Conservation (phyloP, 306 rosid genomes). For the Clitoria ternatea region DNA sequence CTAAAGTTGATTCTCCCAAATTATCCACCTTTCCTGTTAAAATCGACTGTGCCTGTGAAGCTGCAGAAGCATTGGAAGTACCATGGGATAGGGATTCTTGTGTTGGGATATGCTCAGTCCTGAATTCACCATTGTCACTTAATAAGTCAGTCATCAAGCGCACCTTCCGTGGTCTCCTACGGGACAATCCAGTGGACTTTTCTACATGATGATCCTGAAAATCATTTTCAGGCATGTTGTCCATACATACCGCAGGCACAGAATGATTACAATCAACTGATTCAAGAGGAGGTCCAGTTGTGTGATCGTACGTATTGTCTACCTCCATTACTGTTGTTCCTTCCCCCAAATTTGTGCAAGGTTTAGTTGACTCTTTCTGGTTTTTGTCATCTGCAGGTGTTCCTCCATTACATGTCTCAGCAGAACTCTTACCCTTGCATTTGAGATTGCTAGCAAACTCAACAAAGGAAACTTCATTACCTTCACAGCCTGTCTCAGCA, state of each 20-base stretch:
- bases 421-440: slow-evolving; percentile 34
- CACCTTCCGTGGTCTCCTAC: slow-evolving; percentile 68
- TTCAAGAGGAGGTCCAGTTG: slow-evolving; percentile 30
- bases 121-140: slow-evolving; percentile 49
- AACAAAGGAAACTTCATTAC: slow-evolving; percentile 37
- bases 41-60: slow-evolving; percentile 29
- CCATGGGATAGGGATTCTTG: slow-evolving; percentile 46
- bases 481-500: slow-evolving; percentile 42
- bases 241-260: slow-evolving; percentile 39
- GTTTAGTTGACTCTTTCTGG: slow-evolving; percentile 26
- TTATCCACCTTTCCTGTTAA: slow-evolving; percentile 45
- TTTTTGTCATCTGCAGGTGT: slow-evolving; percentile 34
- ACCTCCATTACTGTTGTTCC: slow-evolving; percentile 26
- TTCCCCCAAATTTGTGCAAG: slow-evolving; percentile 21
- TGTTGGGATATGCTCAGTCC: slow-evolving; percentile 30
- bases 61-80: slow-evolving; percentile 41
- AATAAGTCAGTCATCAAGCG: slow-evolving; percentile 86
- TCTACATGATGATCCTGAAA: slow-evolving; percentile 48
- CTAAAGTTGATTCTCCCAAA: slow-evolving; percentile 41
- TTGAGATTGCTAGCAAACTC: slow-evolving; percentile 42
- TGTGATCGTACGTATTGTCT: slow-evolving; percentile 28
- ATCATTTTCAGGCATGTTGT: slow-evolving; percentile 42
- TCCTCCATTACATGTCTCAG: slow-evolving; percentile 42
- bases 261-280: slow-evolving; percentile 35
- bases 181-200: slow-evolving; percentile 48